Evolutionary conservation across 2,329 filamentous ascomycete species (phyloP).

Genomic region (Teratosphaeria zuluensis): DNA sequence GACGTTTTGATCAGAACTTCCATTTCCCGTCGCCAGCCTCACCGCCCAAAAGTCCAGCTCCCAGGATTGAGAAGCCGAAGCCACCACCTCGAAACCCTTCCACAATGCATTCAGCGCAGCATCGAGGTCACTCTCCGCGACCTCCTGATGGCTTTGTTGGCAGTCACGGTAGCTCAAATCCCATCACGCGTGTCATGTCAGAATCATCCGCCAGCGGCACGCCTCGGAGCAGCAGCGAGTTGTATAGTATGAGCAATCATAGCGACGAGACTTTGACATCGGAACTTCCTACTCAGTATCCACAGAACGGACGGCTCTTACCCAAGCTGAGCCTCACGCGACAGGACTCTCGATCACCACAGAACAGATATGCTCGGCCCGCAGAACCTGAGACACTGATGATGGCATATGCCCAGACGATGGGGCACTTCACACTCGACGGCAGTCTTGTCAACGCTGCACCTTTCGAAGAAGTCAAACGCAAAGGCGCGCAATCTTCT

Average conservation of each 20-base stretch:
- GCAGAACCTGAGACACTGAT: slow-evolving; percentile 69
- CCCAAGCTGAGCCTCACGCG: slow-evolving; percentile 37
- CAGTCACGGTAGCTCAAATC: slow-evolving; percentile 44
- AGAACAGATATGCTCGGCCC: slow-evolving; percentile 27
- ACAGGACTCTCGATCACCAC: slow-evolving; percentile 31
- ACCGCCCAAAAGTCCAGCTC: slow-evolving; percentile 14
- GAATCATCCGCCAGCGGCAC: slow-evolving; percentile 68
- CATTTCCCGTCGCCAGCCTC: slow-evolving; percentile 19
- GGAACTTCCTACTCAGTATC: slow-evolving; percentile 54
- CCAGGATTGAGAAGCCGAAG: slow-evolving; percentile 20
- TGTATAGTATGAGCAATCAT: slow-evolving; percentile 90
- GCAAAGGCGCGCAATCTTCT: slow-evolving; percentile 77
- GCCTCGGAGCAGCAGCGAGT: slow-evolving; percentile 83
- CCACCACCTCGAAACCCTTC: slow-evolving; percentile 20
- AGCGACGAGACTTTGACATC: slow-evolving; percentile 89
- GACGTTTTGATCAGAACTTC: slow-evolving; percentile 13
- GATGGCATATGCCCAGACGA: slow-evolving; percentile 96
- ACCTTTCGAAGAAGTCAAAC: slow-evolving; percentile 91
- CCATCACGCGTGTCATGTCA: slow-evolving; percentile 62
- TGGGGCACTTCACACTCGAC: slow-evolving; percentile 84
- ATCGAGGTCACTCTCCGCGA: slow-evolving; percentile 21
- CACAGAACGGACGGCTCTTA: slow-evolving; percentile 42
- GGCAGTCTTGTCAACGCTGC: slow-evolving; percentile 81
- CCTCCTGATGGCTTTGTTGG: slow-evolving; percentile 23
- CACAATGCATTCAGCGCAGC: slow-evolving; percentile 27